Base-by-base conservation (phyloP, 2,329 filamentous ascomycete species). In the Microcyclosporella mali region DNA sequence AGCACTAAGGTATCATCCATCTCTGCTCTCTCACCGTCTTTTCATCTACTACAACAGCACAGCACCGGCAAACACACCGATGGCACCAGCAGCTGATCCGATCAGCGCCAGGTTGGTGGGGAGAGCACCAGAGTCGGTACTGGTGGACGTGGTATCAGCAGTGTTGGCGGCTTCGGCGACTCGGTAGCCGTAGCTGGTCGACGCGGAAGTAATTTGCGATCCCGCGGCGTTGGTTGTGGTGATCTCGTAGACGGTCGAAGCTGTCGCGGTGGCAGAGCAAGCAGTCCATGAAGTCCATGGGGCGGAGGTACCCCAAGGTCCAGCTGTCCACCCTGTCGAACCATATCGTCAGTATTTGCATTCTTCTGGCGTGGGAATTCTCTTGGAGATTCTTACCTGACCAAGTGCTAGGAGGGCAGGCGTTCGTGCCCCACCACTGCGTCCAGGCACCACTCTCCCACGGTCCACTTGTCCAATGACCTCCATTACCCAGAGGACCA, bases 231-330 rank as follows among this genome's bases (percentile, higher is more conserved):
- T 25, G 12, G 45, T 48, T 21, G 59, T 49, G 6, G 62, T 63
- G 9, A 53, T 57, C 21, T 59, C 61, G 40, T 51, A 40, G 37
- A 58, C 52, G 12, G 43, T 46, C 3, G 55, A 57, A 12, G 57
- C 57, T 27, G 62, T 64, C 2, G 60, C 62, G 21, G 47, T 50
- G 12, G 61, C 61, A 11, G 50, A 49, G 49, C 62, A 64, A 15
- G 51, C 61, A 4, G 56, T 47, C 62, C 62, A 64, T 15, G 55
- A 59, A 1, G 62, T 64, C 62, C 62, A 64, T 3, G 62, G 62
- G 14, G 61, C 59, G 38, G 50, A 41, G 11, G 56, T 55, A 6
- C 47, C 50, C 58, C 59, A 64, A 12, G 57, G 37, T 21, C 53
- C 59, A 15, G 47, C 52, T 0, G 62, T 64, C 62, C 62, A 64